Evolutionary conservation across 225 moss, liverwort and hornwort species (phyloP).

Genomic region (Straminergon stramineum): DNA sequence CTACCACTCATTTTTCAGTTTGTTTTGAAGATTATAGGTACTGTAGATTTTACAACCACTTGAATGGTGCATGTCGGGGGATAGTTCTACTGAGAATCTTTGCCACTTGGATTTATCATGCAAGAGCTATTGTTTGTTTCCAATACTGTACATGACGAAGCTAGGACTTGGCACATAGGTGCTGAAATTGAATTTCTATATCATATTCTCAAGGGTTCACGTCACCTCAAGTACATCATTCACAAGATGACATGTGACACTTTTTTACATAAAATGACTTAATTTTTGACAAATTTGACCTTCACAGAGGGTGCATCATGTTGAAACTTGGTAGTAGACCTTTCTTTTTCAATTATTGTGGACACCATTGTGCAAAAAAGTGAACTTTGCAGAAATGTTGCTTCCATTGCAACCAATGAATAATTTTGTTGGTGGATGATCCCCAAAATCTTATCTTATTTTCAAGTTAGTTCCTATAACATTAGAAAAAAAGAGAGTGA

Average conservation of each 20-base stretch:
- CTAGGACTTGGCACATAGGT: too few species aligned
- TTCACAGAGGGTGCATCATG: too few species aligned
- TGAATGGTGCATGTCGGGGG: background rate
- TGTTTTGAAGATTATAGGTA: too few species aligned
- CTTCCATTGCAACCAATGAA: background rate
- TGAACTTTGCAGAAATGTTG: background rate
- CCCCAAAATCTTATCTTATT: too few species aligned
- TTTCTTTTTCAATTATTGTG: background rate
- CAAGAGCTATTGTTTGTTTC: background rate
- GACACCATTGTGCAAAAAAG: rapidly evolving
- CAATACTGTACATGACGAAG: background rate
- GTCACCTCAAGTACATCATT: too few species aligned
- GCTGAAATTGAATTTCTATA: too few species aligned
- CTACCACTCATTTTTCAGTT: background rate
- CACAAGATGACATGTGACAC: too few species aligned
- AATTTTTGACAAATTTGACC: too few species aligned
- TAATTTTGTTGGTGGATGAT: background rate
- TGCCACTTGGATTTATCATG: background rate
- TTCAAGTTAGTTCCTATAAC: too few species aligned
- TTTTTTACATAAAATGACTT: too few species aligned
- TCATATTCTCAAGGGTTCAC: too few species aligned
- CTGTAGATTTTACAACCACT: background rate
- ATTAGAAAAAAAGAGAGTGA: too few species aligned
- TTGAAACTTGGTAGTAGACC: background rate
- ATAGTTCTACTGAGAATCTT: background rate